Percentiles rank a stretch among this genome's conserved stretches.
Evolutionary conservation across 2,329 filamentous ascomycete species (phyloP).

Genomic region (Botrytis medusae): DNA sequence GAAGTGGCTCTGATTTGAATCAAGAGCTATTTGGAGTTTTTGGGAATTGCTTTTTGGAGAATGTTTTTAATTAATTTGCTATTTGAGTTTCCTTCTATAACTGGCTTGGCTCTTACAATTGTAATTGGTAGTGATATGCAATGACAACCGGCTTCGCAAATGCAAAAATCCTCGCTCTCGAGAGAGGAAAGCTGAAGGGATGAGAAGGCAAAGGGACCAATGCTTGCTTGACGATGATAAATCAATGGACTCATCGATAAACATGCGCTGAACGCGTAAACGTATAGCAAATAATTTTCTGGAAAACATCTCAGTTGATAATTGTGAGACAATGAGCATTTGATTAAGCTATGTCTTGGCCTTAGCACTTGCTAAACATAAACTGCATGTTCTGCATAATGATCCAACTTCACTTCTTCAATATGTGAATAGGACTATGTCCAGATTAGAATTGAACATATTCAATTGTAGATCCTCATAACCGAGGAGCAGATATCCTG

Average conservation of each 20-base stretch:
- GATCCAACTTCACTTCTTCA: neutral
- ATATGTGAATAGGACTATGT: neutral
- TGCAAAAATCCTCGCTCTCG: neutral
- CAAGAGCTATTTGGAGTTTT: neutral
- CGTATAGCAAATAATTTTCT: neutral
- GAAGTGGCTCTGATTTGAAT: slow-evolving; percentile 18
- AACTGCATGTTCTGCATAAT: neutral
- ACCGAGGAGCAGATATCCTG: neutral
- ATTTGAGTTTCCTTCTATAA: neutral
- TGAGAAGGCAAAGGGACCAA: neutral
- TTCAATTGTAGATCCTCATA: neutral
- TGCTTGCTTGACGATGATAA: neutral
- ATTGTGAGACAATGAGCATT: neutral
- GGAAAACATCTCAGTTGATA: neutral
- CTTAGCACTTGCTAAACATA: slow-evolving; percentile 3
- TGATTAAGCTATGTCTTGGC: neutral
- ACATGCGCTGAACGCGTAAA: neutral
- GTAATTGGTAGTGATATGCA: neutral
- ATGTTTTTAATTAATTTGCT: neutral
- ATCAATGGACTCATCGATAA: neutral
- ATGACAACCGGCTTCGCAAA: neutral
- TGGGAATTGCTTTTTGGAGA: neutral
- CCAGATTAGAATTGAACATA: neutral
- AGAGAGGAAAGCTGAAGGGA: too few relatives aligned
- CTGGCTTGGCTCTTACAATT: fast-evolving